Evolutionary conservation across 176 grass and related monocot genomes (phyloP), one percentile per base, ranked within the genome.

Genomic region (Avena atlantica): DNA sequence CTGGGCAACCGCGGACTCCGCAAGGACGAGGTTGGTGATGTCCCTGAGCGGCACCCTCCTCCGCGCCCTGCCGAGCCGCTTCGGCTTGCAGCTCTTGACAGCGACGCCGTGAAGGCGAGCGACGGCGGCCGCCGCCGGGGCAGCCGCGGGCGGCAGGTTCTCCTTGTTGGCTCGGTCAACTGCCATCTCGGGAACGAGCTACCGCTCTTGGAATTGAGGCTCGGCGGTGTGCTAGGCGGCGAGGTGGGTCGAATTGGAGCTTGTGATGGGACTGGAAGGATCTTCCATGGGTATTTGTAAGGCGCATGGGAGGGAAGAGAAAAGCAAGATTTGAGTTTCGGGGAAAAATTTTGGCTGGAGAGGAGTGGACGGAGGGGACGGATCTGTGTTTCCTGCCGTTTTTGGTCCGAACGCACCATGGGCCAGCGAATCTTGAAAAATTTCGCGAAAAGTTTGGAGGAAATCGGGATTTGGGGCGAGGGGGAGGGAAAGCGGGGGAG

Each of bases 251-350:
- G 23, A 6, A 13, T 4, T 65, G 74, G 74, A 80, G 81, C 21
- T 84, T 40, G 58, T 5, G 37, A 24, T 45, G 81, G 27, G 25
- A 77, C 50, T 6, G 49, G 74, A 34, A 21, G 40, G n/a, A 70
- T 78, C 44, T 45, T 78, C 76, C 81, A 88, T 87, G 85, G 79
- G 27, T 91, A 91, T 85, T 76, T 91, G 89, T 88, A 42, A 75
- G 50, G 25, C 0, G 14, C 70, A 61, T 20, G 57, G 20, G 29
- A 29, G 49, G 56, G 67, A 53, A 27, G 15, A 69, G 48, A 4
- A 15, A 17, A 23, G 34, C 48, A 49, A 51, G 70, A 76, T 91
- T 91, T 76, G 68, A 87, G 58, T 68, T 86, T 70, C 17, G 3
- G 61, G 63, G n/a, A 23, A 52, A 50, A 31, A 0, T 19, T 60